These are phyloP conservation scores for Annulohypoxylon stygium DNA, from an alignment of 495 filamentous ascomycete species.

Conservation along the genomic window DNA sequence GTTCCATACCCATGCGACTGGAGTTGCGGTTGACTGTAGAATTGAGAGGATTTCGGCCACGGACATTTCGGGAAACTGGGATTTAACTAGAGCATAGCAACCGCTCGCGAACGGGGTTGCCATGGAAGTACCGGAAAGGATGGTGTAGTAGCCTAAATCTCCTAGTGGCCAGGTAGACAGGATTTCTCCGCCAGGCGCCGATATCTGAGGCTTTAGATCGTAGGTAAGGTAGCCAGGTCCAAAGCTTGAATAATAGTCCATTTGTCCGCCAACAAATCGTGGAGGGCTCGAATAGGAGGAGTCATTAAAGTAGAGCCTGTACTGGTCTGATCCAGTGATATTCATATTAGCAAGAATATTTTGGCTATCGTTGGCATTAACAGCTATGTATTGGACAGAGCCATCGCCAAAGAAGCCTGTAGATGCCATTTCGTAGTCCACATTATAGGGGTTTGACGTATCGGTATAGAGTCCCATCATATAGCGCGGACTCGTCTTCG, in stretches of 20 bases:
- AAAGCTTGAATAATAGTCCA: constrained; percentile 45
- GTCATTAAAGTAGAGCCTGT: constrained; percentile 38
- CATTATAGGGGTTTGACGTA: constrained; percentile 33
- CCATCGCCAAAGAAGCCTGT: constrained; percentile 34
- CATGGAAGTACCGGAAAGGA: constrained; percentile 49
- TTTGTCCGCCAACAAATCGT: constrained; percentile 25
- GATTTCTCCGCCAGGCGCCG: constrained; percentile 41
- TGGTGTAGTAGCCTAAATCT: constrained; percentile 39
- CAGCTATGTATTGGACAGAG: constrained; percentile 32
- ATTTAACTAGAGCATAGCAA: constrained; percentile 50
- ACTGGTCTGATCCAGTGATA: constrained; percentile 22
- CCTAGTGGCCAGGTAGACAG: constrained; percentile 46
- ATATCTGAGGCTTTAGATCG: constrained; percentile 44
- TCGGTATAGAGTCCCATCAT: constrained; percentile 39
- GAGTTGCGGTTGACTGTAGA: constrained; percentile 45
- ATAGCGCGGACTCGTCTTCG: constrained; percentile 18
- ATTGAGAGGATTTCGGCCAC: constrained; percentile 41
- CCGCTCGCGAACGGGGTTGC: constrained; percentile 48
- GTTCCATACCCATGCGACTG: constrained; percentile 36
- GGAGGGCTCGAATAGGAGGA: constrained; percentile 32
- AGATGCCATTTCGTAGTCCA: constrained; percentile 36
- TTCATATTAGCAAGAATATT: constrained; percentile 27
- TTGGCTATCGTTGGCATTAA: constrained; percentile 19
- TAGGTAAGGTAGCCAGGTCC: constrained; percentile 36
- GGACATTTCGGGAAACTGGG: constrained; percentile 38